A percentile compares a stretch with the other conserved stretches of the same genome.
Conservation (phyloP, 2,329 filamentous ascomycete genomes). For the Pseudogymnoascus verrucosus region DNA sequence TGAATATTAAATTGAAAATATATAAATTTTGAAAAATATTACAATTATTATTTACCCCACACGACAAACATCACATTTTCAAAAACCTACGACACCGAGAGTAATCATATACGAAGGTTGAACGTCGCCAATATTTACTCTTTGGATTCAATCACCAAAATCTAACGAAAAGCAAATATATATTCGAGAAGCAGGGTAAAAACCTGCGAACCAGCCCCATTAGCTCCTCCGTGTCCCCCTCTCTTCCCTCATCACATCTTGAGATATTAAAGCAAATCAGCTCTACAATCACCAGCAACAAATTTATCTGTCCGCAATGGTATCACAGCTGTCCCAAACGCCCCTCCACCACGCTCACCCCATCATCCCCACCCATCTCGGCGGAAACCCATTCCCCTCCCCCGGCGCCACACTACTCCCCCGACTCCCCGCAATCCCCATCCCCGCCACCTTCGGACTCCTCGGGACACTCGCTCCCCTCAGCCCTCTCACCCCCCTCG, state of each 20-base stretch:
- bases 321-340: constrained; percentile 6
- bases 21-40: neutral
- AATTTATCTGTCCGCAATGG: neutral
- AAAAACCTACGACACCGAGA: neutral
- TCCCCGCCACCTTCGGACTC: constrained; percentile 23
- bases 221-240: neutral
- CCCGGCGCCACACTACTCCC: constrained; percentile 9
- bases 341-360: neutral
- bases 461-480: constrained; percentile 24
- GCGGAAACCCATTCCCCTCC: constrained; percentile 3
- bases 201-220: neutral
- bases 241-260: neutral
- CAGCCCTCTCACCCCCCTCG: constrained; percentile 33
- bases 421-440: constrained; percentile 21
- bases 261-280: neutral
- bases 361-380: constrained; percentile 1
- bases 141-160: neutral
- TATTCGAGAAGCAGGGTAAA: neutral
- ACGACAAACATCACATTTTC: neutral
- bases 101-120: neutral
- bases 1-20: neutral
- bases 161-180: neutral
- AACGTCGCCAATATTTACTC: neutral
- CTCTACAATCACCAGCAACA: neutral
- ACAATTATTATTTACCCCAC: neutral